phyloP scores from a whole-genome alignment of 306 rosid species.

The Vigna hirtella region DNA sequence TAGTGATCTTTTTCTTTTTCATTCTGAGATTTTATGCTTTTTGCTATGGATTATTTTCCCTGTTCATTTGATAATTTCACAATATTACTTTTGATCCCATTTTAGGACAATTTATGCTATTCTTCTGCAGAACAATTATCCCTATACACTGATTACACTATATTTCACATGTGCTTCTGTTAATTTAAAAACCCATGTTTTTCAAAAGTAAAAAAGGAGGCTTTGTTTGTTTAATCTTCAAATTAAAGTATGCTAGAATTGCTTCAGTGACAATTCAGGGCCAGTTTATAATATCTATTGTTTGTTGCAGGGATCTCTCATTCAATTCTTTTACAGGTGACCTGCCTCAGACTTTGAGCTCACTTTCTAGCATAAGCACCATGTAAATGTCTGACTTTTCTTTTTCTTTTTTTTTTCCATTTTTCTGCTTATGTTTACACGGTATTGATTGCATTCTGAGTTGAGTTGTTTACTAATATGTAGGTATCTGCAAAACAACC shows the following conservation, averaged over 20 bases:
- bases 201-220: slow-evolving; percentile 7
- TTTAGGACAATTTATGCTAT: slow-evolving; percentile 29
- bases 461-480: slow-evolving; percentile 41
- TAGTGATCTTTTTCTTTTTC: slow-evolving; percentile 18
- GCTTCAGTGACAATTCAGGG: slow-evolving; percentile 6
- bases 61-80: slow-evolving; percentile 17
- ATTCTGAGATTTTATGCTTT: slow-evolving; percentile 12
- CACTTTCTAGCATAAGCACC: slow-evolving; percentile 70
- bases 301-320: slow-evolving; percentile 86
- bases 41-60: neutral
- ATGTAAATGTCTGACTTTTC: slow-evolving; percentile 59
- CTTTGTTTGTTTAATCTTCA: slow-evolving; percentile 16
- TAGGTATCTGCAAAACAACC: slow-evolving; percentile 92
- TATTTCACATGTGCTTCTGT: slow-evolving; percentile 24
- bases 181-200: neutral
- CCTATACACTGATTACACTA: slow-evolving; percentile 8
- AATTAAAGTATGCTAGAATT: slow-evolving; percentile 22
- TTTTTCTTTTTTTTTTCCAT: neutral
- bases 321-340: slow-evolving; percentile 74
- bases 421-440: slow-evolving; percentile 31
- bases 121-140: slow-evolving; percentile 15
- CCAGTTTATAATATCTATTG: slow-evolving; percentile 31
- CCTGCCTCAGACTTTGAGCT: slow-evolving; percentile 87
- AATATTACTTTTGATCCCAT: slow-evolving; percentile 22
- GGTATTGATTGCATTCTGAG: slow-evolving; percentile 40